These are phyloP conservation scores for Besnoitia besnoiti DNA, from an alignment of 169 alveolate genomes.

Conservation along the genomic window DNA sequence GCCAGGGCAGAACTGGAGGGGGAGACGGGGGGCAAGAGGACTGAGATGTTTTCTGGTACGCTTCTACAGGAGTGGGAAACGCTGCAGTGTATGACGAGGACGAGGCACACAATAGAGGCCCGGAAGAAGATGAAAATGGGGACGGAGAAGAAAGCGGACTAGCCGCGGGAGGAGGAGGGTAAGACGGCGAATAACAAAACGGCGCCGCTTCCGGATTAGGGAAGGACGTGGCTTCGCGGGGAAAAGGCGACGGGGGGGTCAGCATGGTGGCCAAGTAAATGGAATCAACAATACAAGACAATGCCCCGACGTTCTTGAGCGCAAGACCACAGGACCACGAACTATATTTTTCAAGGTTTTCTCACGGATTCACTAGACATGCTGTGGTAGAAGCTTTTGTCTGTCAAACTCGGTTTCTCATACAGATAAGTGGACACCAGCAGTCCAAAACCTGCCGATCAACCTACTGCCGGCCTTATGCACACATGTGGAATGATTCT, in stretches of 20 bases:
- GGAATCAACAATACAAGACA: too few relatives aligned
- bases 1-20: background rate
- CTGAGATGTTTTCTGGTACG: background rate
- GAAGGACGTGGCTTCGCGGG: background rate
- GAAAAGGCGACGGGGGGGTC: background rate
- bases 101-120: background rate
- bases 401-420: too few relatives aligned
- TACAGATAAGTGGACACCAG: too few relatives aligned
- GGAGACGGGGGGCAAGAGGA: constrained; percentile 20
- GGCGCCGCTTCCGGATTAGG: background rate
- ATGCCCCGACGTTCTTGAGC: too few relatives aligned
- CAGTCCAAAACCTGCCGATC: too few relatives aligned
- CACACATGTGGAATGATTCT: too few relatives aligned
- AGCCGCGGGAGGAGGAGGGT: background rate
- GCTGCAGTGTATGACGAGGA: constrained; percentile 3
- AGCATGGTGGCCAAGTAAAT: background rate
- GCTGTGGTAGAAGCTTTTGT: too few relatives aligned
- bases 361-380: too few relatives aligned
- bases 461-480: too few relatives aligned
- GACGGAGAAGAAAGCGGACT: background rate
- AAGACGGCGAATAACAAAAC: background rate
- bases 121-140: background rate
- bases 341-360: too few relatives aligned
- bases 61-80: constrained; percentile 35
- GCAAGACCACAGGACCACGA: too few relatives aligned